Conservation (phyloP, 108 stramenopile genomes). For the Nitzschia putrida region DNA sequence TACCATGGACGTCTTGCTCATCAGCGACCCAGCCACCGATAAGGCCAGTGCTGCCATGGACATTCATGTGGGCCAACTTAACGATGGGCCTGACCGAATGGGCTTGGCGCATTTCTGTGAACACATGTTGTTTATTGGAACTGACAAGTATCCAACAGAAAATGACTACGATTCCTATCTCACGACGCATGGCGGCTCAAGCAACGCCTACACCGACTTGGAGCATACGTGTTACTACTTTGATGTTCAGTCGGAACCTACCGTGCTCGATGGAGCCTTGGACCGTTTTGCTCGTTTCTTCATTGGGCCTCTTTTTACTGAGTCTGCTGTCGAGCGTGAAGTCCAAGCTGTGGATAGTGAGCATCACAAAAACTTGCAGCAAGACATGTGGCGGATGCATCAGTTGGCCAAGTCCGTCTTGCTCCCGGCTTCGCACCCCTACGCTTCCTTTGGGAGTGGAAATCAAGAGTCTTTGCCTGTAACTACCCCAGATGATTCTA, state of each 20-base stretch:
- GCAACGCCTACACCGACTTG: conserved; percentile 86
- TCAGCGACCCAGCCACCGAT: conserved; percentile 55
- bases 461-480: conserved; percentile 45
- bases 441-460: conserved; percentile 77
- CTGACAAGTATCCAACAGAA: conserved; percentile 54
- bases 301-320: conserved; percentile 72
- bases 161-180: conserved; percentile 71
- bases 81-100: conserved; percentile 36
- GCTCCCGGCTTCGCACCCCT: conserved; percentile 53
- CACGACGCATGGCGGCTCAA: conserved; percentile 65
- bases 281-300: conserved; percentile 89
- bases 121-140: conserved; percentile 75
- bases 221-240: conserved; percentile 87
- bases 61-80: conserved; percentile 51
- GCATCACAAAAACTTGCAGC: conserved; percentile 84
- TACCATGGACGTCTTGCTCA: conserved; percentile 35
- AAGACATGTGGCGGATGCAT: conserved; percentile 70
- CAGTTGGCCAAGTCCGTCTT: conserved; percentile 47
- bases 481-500: conserved; percentile 24
- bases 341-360: conserved; percentile 85
- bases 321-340: conserved; percentile 73
- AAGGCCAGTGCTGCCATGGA: conserved; percentile 66
- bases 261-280: conserved; percentile 64
- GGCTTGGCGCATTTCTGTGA: conserved; percentile 81
- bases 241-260: conserved; percentile 51